Conservation (phyloP, 331 rosid genomes). For the Saraca asoca region DNA sequence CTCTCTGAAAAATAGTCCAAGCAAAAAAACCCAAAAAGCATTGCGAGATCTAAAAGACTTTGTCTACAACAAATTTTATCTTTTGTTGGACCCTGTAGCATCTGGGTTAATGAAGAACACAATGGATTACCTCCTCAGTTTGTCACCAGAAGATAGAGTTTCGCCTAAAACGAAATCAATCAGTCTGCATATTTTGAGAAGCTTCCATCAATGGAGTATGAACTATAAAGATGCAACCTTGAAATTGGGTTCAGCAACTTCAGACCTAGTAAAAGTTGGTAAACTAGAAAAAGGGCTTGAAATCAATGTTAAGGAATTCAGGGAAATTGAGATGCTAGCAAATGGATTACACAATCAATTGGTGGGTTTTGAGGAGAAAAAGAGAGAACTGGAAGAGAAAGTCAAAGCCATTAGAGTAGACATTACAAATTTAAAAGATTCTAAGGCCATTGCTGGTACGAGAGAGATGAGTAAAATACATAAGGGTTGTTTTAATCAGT, state of each 20-base stretch:
- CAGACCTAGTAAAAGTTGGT: slow-evolving; percentile 3
- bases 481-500: slow-evolving; percentile 54
- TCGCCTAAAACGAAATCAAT: slow-evolving; percentile 17
- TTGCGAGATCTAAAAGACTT: slow-evolving; percentile 25
- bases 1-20: slow-evolving; percentile 5
- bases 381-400: slow-evolving; percentile 38
- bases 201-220: slow-evolving; percentile 29
- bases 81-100: slow-evolving; percentile 26
- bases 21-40: slow-evolving; percentile 30
- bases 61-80: slow-evolving; percentile 17
- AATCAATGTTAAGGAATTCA: slow-evolving; percentile 28
- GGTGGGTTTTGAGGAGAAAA: slow-evolving; percentile 13
- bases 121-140: slow-evolving; percentile 24
- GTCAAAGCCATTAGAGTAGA: slow-evolving; percentile 30
- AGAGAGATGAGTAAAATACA: slow-evolving; percentile 39
- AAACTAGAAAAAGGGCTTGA: slow-evolving; percentile 19
- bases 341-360: slow-evolving; percentile 8
- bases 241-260: slow-evolving; percentile 27
- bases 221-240: slow-evolving; percentile 27
- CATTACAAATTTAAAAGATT: slow-evolving; percentile 13
- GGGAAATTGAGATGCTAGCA: slow-evolving; percentile 19
- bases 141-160: slow-evolving; percentile 32
- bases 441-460: slow-evolving; percentile 5
- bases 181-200: neutral
- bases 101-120: slow-evolving; percentile 24